These are phyloP conservation scores for Kwoniella shivajii DNA, from an alignment of 1,284 basidiomycete genomes.

Conservation along the genomic window DNA sequence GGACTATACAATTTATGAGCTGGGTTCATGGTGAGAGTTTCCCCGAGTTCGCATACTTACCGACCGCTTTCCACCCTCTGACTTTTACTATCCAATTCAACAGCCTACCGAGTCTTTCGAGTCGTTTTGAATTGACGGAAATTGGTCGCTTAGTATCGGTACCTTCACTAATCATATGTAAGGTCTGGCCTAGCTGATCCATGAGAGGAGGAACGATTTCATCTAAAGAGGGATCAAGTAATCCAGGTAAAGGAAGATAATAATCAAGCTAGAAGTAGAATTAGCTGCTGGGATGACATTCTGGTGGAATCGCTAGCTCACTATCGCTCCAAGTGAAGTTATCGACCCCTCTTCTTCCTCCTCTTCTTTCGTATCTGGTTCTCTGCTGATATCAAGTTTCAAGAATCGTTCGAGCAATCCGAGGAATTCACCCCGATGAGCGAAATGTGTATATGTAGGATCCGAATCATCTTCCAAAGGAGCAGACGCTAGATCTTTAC, in stretches of 20 bases:
- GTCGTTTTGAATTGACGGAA: conserved; percentile 12
- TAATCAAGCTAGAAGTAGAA: conserved; percentile 66
- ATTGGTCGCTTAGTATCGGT: conserved; percentile 13
- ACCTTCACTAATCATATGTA: conserved; percentile 58
- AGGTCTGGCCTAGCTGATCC: conserved; percentile 64
- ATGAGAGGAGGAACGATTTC: conserved; percentile 76
- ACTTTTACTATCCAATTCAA: conserved; percentile 86
- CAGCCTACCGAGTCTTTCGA: conserved; percentile 59
- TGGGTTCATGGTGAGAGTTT: neutral
- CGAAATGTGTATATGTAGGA: conserved; percentile 53
- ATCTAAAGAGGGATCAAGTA: conserved; percentile 95
- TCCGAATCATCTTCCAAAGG: conserved; percentile 46
- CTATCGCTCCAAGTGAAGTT: conserved; percentile 52
- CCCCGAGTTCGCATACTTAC: conserved; percentile 61
- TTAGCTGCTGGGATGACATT: conserved; percentile 2
- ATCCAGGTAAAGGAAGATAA: conserved; percentile 91
- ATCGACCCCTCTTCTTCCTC: conserved; percentile 60
- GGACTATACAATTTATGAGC: conserved; percentile 12
- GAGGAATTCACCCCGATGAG: conserved; percentile 61
- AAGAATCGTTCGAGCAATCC: conserved; percentile 62
- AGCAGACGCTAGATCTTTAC: neutral
- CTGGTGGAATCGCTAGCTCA: conserved; percentile 25
- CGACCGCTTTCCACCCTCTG: conserved; percentile 88
- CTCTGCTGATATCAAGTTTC: conserved; percentile 56
- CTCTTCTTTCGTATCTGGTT: conserved; percentile 56